These are phyloP conservation scores for Fusarium tuaranense DNA, from an alignment of 2,329 filamentous ascomycete species.

Conservation along the genomic window DNA sequence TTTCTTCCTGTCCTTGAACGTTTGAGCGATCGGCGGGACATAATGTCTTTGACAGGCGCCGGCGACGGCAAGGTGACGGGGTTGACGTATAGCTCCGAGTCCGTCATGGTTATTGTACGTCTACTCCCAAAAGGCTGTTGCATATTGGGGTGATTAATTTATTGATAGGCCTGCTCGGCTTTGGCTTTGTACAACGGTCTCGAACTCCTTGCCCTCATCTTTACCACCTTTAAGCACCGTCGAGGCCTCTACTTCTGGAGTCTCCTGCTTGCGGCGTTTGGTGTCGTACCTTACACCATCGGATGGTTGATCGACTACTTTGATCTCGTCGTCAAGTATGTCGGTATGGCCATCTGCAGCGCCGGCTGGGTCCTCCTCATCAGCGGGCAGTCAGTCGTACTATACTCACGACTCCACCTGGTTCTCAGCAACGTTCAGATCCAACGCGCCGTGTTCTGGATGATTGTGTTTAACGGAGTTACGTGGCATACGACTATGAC, in stretches of 20 bases:
- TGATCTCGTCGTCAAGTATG: neutral
- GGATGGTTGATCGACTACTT: slow-evolving; percentile 20
- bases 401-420: slow-evolving; percentile 13
- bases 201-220: slow-evolving; percentile 16
- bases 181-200: slow-evolving; percentile 17
- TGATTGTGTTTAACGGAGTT: slow-evolving; percentile 21
- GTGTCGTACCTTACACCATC: slow-evolving; percentile 13
- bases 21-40: neutral
- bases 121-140: neutral
- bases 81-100: slow-evolving; percentile 7
- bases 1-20: neutral
- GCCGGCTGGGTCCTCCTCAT: slow-evolving; percentile 18
- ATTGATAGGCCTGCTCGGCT: slow-evolving; percentile 2
- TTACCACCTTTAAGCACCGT: slow-evolving; percentile 9
- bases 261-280: slow-evolving; percentile 6
- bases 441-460: slow-evolving; percentile 21
- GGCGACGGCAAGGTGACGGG: neutral
- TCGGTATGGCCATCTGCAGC: slow-evolving; percentile 13
- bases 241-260: slow-evolving; percentile 20
- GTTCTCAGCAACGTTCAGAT: neutral
- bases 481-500: slow-evolving; percentile 22
- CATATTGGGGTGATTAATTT: slow-evolving; percentile 14
- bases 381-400: slow-evolving; percentile 17
- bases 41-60: neutral
- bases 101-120: slow-evolving; percentile 31